A percentile compares a stretch with the other conserved stretches of the same genome.
Conservation (phyloP, 2,329 filamentous ascomycete genomes). For the Botrytis elliptica region DNA sequence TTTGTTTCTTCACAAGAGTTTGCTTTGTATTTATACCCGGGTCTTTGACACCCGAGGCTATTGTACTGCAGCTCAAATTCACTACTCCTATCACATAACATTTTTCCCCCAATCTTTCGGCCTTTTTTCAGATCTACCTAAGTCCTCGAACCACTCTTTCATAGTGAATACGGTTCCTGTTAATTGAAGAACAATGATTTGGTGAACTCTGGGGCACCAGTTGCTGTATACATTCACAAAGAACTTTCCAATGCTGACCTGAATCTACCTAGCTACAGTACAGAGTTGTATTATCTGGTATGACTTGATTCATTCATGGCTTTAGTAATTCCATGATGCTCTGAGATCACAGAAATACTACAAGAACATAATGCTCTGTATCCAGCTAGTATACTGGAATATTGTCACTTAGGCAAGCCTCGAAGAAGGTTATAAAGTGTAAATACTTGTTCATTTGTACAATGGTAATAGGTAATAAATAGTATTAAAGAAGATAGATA, state of each 20-base stretch:
- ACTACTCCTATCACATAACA: background rate
- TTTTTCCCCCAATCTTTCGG: background rate
- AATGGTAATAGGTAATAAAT: accelerated
- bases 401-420: background rate
- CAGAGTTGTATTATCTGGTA: background rate
- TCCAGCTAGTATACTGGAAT: no score
- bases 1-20: background rate
- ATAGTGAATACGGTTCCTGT: background rate
- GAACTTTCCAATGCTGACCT: background rate
- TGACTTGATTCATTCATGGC: background rate
- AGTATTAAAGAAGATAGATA: background rate
- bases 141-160: background rate
- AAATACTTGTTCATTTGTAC: background rate
- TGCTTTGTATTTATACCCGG: background rate
- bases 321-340: background rate
- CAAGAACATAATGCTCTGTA: background rate
- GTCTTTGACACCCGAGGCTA: background rate
- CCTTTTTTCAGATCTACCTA: background rate
- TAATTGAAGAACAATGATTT: background rate
- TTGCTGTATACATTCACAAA: no score
- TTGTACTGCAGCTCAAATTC: background rate
- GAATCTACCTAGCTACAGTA: background rate
- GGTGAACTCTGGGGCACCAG: accelerated
- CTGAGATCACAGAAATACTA: no score
- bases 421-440: background rate